phyloP scores from a whole-genome alignment of 208 protist species.

The Blechomonas ayalai region DNA sequence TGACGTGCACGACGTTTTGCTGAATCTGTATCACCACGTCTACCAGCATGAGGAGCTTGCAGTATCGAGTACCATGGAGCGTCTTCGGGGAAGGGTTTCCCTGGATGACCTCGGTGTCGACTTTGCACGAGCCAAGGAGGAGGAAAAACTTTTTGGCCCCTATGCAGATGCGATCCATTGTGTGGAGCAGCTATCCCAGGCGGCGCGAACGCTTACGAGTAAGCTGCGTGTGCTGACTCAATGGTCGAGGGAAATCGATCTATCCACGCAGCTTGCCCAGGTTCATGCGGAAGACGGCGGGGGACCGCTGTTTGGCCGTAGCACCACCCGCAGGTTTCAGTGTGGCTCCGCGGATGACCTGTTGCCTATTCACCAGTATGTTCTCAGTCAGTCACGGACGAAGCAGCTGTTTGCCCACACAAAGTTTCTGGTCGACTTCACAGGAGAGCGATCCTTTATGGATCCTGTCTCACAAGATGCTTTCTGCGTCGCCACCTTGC shows the following conservation, averaged over 20 bases:
- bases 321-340: slow-evolving; percentile 3
- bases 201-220: slow-evolving; percentile 33
- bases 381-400: slow-evolving; percentile 51
- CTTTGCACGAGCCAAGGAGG: slow-evolving; percentile 49
- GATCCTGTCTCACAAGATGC: slow-evolving; percentile 68
- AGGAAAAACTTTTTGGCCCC: slow-evolving; percentile 70
- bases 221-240: slow-evolving; percentile 60
- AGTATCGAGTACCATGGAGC: slow-evolving; percentile 25
- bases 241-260: slow-evolving; percentile 79
- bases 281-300: slow-evolving; percentile 18
- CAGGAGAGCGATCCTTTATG: slow-evolving; percentile 48
- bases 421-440: slow-evolving; percentile 63
- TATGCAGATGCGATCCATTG: slow-evolving; percentile 74
- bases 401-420: slow-evolving; percentile 45
- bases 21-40: slow-evolving; percentile 66
- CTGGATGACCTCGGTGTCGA: slow-evolving; percentile 76
- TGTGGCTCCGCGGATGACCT: slow-evolving; percentile 75
- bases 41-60: slow-evolving; percentile 36
- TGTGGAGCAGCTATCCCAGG: slow-evolving; percentile 48
- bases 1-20: slow-evolving; percentile 38
- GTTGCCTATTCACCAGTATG: slow-evolving; percentile 83
- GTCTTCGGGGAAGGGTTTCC: slow-evolving; percentile 39
- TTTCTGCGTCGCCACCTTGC: slow-evolving; percentile 74
- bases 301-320: not conserved
- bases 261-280: slow-evolving; percentile 54